Conservation (phyloP, 805 yeast species). For the Barnettozyma salicaria region DNA sequence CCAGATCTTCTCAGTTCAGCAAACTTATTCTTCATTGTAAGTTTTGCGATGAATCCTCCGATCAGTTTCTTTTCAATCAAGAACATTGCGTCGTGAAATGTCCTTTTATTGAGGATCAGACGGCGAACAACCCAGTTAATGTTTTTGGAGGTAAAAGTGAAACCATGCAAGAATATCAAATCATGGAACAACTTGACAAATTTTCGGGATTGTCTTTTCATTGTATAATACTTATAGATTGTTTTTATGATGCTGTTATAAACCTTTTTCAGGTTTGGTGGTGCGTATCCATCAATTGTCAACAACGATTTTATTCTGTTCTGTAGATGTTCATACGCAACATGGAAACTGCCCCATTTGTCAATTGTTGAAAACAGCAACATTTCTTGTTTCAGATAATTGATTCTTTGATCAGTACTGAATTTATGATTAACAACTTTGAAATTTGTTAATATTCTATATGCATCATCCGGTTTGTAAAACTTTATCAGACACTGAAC, state of each 20-base stretch:
- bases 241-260: slow-evolving; percentile 18
- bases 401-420: slow-evolving; percentile 19
- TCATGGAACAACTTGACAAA: slow-evolving; percentile 16
- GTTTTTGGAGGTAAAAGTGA: slow-evolving; percentile 27
- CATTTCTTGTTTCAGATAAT: slow-evolving; percentile 29
- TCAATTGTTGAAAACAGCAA: slow-evolving; percentile 24
- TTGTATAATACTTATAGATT: slow-evolving; percentile 9
- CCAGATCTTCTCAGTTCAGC: slow-evolving; percentile 14
- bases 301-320: slow-evolving; percentile 14
- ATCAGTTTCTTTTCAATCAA: slow-evolving; percentile 30
- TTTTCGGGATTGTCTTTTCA: slow-evolving; percentile 2
- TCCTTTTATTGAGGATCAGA: slow-evolving; percentile 24
- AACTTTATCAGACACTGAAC: slow-evolving; percentile 27
- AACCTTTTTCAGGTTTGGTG: slow-evolving; percentile 21
- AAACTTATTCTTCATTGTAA: slow-evolving; percentile 5
- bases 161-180: slow-evolving; percentile 23
- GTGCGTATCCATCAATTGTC: slow-evolving; percentile 17
- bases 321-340: slow-evolving; percentile 21
- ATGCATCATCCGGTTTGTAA: slow-evolving; percentile 29
- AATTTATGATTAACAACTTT: slow-evolving; percentile 25
- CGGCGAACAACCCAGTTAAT: slow-evolving; percentile 29
- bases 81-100: slow-evolving; percentile 27
- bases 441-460: slow-evolving; percentile 29
- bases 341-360: slow-evolving; percentile 30
- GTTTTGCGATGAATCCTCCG: slow-evolving; percentile 30